Evolutionary conservation across 768 basidiomycete species (phyloP), one percentile per base, ranked within the genome.

Genomic region (Terana coerulea): DNA sequence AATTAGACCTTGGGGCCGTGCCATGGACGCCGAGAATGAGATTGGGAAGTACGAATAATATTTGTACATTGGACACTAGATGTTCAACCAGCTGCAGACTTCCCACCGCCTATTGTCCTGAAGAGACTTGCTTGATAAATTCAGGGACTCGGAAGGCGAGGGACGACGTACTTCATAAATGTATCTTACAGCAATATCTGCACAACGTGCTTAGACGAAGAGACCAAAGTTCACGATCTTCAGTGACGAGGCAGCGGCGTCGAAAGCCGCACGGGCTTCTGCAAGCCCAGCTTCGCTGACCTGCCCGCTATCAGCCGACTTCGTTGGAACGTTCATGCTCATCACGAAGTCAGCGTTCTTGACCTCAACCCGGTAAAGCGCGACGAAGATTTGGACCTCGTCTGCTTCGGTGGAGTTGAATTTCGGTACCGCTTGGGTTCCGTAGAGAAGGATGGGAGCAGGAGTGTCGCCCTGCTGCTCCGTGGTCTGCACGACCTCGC

Each of bases 261-360:
- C 63, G 54, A 91, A 90, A 47, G 80, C 77, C 51, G 65, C 63
- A 52, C 67, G 64, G 31, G 74, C 75, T 12, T 59, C 62, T 53
- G 64, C 61, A 33, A 69, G 61, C 24, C 66, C 67, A 45, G 72
- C 69, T 53, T 67, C 61, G n/a, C 60, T 66, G 33, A 79, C 72
- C 46, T 69, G 73, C 14, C 69, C 74, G 36, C 71, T 74, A 49
- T 78, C 75, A 14, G 68, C 66, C 10, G 79, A 68, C 40, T 64
- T 64, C 34, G 75, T 69, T 26, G 95, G 95, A 19, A 88, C 76
- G 67, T 95, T 98, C 63, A 86, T 85, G 15, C 88, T 87, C 54
- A 90, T 76, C 25, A 97, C 87, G 19, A 99, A 65, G 64, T 99
- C 97, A 5, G 86, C 78, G 29, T 74, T 73, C 66, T 88, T 89